phyloP scores from a whole-genome alignment of 1,139 yeast genomes.

The Zygoascus hellenicus region DNA sequence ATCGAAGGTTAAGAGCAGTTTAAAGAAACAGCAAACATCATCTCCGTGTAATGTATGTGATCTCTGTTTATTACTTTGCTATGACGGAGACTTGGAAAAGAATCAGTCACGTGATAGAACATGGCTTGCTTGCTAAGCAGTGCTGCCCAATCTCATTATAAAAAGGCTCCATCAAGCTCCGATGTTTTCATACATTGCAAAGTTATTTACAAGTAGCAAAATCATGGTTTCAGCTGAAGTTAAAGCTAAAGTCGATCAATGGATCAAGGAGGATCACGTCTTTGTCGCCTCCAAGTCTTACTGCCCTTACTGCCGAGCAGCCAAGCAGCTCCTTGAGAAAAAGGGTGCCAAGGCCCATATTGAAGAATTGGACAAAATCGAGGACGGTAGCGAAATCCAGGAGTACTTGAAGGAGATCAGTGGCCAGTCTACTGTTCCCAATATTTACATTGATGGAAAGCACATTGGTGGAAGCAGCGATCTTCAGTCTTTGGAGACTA shows the following conservation, averaged over 20 bases:
- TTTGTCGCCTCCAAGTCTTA: conserved; percentile 75
- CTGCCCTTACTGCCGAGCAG: conserved; percentile 30
- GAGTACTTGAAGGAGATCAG: conserved; percentile 68
- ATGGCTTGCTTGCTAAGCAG: too few relatives aligned
- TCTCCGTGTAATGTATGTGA: too few relatives aligned
- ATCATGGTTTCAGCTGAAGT: conserved; percentile 18
- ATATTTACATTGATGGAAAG: conserved; percentile 79
- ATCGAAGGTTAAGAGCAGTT: too few relatives aligned
- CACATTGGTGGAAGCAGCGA: conserved; percentile 95
- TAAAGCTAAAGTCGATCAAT: conserved; percentile 48
- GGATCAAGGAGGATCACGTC: conserved; percentile 61
- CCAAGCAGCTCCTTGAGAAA: conserved; percentile 26
- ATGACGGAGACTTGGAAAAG: too few relatives aligned
- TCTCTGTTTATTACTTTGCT: too few relatives aligned
- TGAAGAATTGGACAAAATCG: conserved; percentile 18
- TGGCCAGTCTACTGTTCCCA: conserved; percentile 93
- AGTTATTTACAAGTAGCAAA: neutral
- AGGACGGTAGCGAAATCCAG: conserved; percentile 67
- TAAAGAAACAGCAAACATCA: too few relatives aligned
- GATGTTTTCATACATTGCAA: neutral
- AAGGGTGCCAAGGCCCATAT: conserved; percentile 24
- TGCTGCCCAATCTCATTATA: too few relatives aligned
- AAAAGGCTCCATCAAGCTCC: too few relatives aligned
- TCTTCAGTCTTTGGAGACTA: conserved; percentile 43
- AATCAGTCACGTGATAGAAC: too few relatives aligned